Conservation (phyloP, 768 basidiomycete species). For the Rhodotorula diobovata region DNA sequence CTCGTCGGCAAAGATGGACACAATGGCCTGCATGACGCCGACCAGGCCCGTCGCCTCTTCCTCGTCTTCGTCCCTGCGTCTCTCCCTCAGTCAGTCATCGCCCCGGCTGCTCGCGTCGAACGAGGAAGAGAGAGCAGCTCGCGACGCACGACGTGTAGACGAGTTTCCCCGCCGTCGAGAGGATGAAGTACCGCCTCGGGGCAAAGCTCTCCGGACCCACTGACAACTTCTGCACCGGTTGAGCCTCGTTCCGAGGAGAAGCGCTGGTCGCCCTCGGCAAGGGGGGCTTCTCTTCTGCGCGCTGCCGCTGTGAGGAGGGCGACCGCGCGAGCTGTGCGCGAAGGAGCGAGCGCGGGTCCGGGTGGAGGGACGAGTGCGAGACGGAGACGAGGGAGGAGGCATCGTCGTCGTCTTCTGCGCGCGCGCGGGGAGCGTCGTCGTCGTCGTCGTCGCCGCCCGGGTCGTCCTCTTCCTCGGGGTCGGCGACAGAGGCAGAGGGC, state of each 20-base stretch:
- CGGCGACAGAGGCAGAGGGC: not conserved
- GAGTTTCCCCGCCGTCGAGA: constrained; percentile 96
- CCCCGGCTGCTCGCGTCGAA: too few species aligned
- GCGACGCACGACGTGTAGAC: constrained; percentile 73
- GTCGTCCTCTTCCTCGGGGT: not conserved
- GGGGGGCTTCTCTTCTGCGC: not conserved
- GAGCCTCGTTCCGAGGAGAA: too few species aligned
- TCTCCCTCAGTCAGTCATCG: not conserved
- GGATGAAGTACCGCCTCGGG: constrained; percentile 72
- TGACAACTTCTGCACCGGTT: not conserved
- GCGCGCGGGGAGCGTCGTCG: too few species aligned
- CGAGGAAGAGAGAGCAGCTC: not conserved
- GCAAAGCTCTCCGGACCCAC: too few species aligned
- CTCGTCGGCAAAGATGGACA: constrained; percentile 92
- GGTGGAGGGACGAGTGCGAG: constrained; percentile 5
- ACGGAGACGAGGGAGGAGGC: not conserved
- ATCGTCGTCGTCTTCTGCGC: constrained; percentile 11
- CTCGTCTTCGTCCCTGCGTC: constrained; percentile 40
- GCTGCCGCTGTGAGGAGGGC: not conserved
- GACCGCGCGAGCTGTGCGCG: constrained; percentile 23
- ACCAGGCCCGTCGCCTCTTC: constrained; percentile 72
- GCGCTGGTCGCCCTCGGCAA: not conserved
- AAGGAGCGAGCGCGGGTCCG: constrained; percentile 32
- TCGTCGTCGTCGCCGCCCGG: constrained; percentile 8
- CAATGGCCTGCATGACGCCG: constrained; percentile 89